Percentiles rank a stretch among this genome's conserved stretches.
Evolutionary conservation across 192 early-diverging fungal genomes (phyloP).

Genomic region (Glomus cerebriforme): DNA sequence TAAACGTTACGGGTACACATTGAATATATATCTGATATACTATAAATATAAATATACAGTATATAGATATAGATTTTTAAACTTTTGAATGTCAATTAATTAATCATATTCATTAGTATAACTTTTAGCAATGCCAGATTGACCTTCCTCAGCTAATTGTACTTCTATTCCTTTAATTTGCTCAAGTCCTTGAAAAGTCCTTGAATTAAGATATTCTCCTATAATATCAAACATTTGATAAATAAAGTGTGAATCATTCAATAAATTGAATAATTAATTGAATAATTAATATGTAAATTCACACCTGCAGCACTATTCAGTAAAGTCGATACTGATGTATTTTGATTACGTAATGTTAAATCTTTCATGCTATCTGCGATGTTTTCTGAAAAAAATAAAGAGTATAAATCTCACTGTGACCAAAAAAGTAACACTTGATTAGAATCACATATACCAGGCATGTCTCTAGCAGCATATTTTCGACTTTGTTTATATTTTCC

Average conservation of each 20-base stretch:
- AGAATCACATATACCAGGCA: constrained; percentile 35
- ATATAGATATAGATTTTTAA: too few species aligned
- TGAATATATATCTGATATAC: too few species aligned
- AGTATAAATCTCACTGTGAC: not conserved
- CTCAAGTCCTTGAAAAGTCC: constrained; percentile 84
- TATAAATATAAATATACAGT: too few species aligned
- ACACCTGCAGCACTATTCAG: constrained; percentile 60
- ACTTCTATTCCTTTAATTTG: constrained; percentile 66
- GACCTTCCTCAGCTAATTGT: constrained; percentile 66
- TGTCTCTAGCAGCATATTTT: constrained; percentile 44
- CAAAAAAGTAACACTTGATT: not conserved
- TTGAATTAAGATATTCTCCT: constrained; percentile 70
- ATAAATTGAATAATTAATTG: too few species aligned
- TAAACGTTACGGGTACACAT: too few species aligned
- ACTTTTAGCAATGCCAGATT: constrained; percentile 85
- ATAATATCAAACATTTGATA: not conserved
- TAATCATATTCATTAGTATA: constrained; percentile 57
- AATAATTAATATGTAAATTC: constrained; percentile 4
- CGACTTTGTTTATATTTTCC: constrained; percentile 69
- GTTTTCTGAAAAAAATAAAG: not conserved
- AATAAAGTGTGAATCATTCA: not conserved
- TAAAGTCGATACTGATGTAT: constrained; percentile 54
- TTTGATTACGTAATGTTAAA: constrained; percentile 59
- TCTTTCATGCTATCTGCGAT: constrained; percentile 32
- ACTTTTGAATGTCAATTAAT: not conserved